These are phyloP conservation scores for Vaccinium darrowii DNA, from an alignment of 148 eudicot genomes.

Conservation along the genomic window DNA sequence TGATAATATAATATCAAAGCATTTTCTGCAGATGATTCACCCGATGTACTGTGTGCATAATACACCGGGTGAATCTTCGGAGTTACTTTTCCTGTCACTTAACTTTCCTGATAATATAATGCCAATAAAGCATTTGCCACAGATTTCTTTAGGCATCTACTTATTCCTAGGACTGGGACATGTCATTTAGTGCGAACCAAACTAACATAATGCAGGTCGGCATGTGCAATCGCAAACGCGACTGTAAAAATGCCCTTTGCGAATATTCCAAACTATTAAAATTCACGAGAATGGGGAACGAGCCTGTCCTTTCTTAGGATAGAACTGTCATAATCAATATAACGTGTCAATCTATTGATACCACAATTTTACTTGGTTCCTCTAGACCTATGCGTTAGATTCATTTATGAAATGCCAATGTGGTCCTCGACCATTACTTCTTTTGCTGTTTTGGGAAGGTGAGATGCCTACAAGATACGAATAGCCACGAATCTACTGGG, in stretches of 20 bases:
- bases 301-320: not conserved
- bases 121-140: not conserved
- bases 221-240: not conserved
- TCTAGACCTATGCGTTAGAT: not conserved
- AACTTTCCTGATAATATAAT: no score
- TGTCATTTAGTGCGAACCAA: not conserved
- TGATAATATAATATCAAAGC: not conserved
- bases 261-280: not conserved
- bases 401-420: not conserved
- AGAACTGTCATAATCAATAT: not conserved
- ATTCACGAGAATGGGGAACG: not conserved
- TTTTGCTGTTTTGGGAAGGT: not conserved
- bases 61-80: no score
- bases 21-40: no score
- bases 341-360: not conserved
- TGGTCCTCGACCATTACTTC: not conserved
- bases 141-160: not conserved
- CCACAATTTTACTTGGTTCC: not conserved
- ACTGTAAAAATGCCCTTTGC: not conserved
- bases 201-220: not conserved
- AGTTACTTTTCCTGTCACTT: no score
- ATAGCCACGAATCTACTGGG: no score
- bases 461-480: no score
- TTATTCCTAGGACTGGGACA: not conserved
- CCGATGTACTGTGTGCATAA: no score